Conservation (phyloP, 192 early-diverging fungal genomes). For the Coemansia asiatica region DNA sequence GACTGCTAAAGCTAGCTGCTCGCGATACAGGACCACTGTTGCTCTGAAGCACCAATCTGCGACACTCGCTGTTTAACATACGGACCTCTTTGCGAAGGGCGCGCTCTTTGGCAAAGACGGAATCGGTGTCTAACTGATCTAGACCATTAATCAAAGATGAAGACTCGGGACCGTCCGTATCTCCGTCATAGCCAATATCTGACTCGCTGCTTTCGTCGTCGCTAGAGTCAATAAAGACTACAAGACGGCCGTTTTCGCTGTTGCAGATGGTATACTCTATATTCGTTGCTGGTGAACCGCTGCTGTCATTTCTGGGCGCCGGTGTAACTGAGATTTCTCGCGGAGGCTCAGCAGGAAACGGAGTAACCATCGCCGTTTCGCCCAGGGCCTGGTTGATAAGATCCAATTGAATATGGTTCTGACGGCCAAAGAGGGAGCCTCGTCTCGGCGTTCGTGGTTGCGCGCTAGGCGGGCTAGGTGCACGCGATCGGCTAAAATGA, state of each 20-base stretch:
- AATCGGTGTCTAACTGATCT: neutral
- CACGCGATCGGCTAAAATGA: slow-evolving; percentile 33
- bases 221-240: slow-evolving; percentile 28
- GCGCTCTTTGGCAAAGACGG: neutral
- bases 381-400: neutral
- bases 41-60: slow-evolving; percentile 7
- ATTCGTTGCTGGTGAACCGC: neutral
- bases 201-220: slow-evolving; percentile 5
- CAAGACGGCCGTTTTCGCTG: slow-evolving; percentile 20
- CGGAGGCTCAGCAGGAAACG: neutral
- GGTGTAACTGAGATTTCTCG: neutral
- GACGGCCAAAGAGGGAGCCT: neutral
- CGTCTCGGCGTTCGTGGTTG: slow-evolving; percentile 16
- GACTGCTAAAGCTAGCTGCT: slow-evolving; percentile 1
- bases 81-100: slow-evolving; percentile 8
- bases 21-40: neutral
- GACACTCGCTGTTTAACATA: slow-evolving; percentile 21
- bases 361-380: neutral
- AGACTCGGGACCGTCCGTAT: neutral
- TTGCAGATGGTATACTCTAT: slow-evolving; percentile 16
- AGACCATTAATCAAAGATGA: neutral
- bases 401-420: neutral
- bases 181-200: slow-evolving; percentile 13
- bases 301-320: neutral
- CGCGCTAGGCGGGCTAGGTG: slow-evolving; percentile 40